Percentiles rank a stretch among this genome's conserved stretches.
phyloP scores from a whole-genome alignment of 345 rosid genomes.

The Eucalyptus tenuipes region DNA sequence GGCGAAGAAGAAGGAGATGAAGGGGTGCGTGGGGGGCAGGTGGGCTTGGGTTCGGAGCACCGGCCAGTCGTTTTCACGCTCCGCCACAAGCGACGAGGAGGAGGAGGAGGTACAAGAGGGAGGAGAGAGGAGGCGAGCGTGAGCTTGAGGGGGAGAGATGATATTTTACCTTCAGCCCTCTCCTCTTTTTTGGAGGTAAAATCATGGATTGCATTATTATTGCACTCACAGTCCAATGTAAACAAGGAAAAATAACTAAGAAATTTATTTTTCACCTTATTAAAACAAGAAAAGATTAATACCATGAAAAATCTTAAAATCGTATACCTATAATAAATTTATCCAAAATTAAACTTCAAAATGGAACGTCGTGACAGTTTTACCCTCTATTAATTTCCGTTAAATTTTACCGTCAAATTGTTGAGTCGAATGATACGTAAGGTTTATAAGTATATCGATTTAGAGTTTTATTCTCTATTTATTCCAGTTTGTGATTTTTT shows the following conservation, averaged over 20 bases:
- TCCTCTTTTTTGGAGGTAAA: background rate
- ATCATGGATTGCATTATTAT: background rate
- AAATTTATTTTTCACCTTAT: background rate
- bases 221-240: background rate
- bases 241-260: background rate
- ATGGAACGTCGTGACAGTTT: rapidly evolving
- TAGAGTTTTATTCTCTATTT: rapidly evolving
- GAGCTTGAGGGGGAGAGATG: background rate
- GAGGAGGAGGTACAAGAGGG: background rate
- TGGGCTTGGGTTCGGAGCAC: background rate
- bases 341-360: no score
- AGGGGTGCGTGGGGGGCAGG: background rate
- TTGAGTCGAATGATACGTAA: rapidly evolving
- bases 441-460: rapidly evolving
- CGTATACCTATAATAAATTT: rapidly evolving
- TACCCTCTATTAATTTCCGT: rapidly evolving
- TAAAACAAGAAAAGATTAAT: no score
- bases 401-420: rapidly evolving
- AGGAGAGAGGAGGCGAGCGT: background rate
- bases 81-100: background rate
- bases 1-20: no score
- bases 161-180: background rate
- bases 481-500: rapidly evolving
- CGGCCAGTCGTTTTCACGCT: background rate
- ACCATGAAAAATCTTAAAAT: no score